Conservation (phyloP, 345 rosid genomes). For the Cardamine occulta region DNA sequence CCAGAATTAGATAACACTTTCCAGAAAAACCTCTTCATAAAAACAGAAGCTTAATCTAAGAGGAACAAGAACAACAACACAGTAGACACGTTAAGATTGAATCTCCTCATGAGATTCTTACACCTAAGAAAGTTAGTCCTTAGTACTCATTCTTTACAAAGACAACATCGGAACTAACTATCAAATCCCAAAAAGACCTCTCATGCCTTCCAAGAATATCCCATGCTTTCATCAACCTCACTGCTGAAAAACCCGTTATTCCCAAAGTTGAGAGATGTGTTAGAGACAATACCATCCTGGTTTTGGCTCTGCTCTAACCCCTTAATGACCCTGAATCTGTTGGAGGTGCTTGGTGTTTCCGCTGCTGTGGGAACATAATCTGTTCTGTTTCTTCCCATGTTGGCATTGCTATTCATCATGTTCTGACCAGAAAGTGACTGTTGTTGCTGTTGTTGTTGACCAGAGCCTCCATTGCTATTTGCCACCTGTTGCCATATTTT, state of each 20-base stretch:
- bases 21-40: conserved; percentile 28
- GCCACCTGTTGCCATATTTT: conserved; percentile 83
- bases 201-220: conserved; percentile 64
- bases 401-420: conserved; percentile 43
- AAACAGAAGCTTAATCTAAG: conserved; percentile 35
- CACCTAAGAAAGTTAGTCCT: conserved; percentile 35
- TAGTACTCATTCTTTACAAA: conserved; percentile 36
- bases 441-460: conserved; percentile 44
- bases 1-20: conserved; percentile 27
- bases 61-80: conserved; percentile 1
- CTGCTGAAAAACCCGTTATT: conserved; percentile 68
- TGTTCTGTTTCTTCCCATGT: conserved; percentile 48
- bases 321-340: conserved; percentile 70
- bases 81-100: conserved; percentile 25
- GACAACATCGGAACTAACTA: conserved; percentile 24
- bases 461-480: conserved; percentile 42
- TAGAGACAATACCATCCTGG: conserved; percentile 60
- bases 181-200: conserved; percentile 21
- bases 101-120: conserved; percentile 37
- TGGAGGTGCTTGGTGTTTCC: conserved; percentile 60
- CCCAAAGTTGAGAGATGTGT: conserved; percentile 65
- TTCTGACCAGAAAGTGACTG: conserved; percentile 47
- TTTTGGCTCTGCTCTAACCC: conserved; percentile 48
- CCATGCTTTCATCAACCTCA: conserved; percentile 67
- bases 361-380: conserved; percentile 29